Base-by-base conservation (phyloP, 2,329 filamentous ascomycete species). In the Talaromyces sp. region DNA sequence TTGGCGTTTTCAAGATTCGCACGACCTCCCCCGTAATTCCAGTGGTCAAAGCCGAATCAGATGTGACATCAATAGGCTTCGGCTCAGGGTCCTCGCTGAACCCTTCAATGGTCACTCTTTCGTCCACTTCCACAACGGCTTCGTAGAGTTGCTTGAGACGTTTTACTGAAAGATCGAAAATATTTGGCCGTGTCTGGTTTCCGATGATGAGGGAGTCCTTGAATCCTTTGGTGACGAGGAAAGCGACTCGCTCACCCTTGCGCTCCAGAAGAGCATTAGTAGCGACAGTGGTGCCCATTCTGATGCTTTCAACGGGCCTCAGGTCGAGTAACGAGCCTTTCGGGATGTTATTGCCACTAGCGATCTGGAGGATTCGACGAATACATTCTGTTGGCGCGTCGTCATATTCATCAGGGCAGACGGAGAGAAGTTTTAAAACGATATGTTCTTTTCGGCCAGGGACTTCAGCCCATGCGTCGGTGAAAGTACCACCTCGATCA, bases 281-380 rank as follows among this genome's bases (percentile, higher is more conserved):
- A 9, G 91, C 91, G n/a, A 96, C 90, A 0, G 91, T 95, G 2
- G 91, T 96, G 44, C 91, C 91, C 90, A 95, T 96, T 42, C 91
- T 86, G 67, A 95, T 93, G 3, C 55, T 63, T 37, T 64, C 61
- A 4, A 40, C 41, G 14, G 29, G 49, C 10, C 36, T 39, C 8
- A 61, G 43, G 30, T 56, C 48, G 13, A 59, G 29, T 11, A 51
- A 32, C 3, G 50, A n/a, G 6, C 57, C 60, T 10, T 56, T 45
- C 1, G 65, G 60, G 39, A 64, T 55, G 3, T 56, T 19, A 10
- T 51, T 43, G 3, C 62, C 57, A 13, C 56, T 58, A 6, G 62
- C 60, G 8, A 53, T 55, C 36, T 70, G 65, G 74, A 96, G 81
- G 14, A 89, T 89, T 63, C 92, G 91, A 62, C 85, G 76, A 91